Base-by-base conservation (phyloP, 2,329 filamentous ascomycete genomes). In the Capronia coronata region DNA sequence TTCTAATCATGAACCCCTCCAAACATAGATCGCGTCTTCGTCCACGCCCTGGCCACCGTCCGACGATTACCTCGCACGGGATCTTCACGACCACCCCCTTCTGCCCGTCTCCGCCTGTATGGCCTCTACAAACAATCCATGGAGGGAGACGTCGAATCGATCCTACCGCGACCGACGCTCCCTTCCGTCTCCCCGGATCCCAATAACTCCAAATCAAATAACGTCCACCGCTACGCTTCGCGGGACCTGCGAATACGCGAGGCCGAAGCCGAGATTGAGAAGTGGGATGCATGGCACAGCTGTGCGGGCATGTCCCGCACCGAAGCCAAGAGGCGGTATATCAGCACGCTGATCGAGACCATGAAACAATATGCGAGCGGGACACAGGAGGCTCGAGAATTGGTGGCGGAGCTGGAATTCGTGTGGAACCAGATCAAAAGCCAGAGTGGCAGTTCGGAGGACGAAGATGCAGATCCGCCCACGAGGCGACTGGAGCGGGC, bases 121-220 rank as follows among this genome's bases (percentile, higher is more conserved):
- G 93, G 93, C 57, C 78, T 98, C 59, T 98, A 98, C 74, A 98
- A 98, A 67, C 93, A 98, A 70, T 89, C 89, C 55, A 97, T 97
- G 93, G 79, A 98, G 73, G 93, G 93, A 42, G 88, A 98, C 68
- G 90, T 97, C 27, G 86, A 93, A 60, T 87, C 87, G 42, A 88
- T 97, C 43, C 94, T 96, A 84, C 84, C 91, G 62, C 80, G 89
- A 39, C 91, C 93, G 32, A 73, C 72, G 35, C 67, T 43, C 40
- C 57, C 42, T 52, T 45, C 44, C 4, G 47, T 56, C 3, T 56
- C 50, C n/a, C 59, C 55, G 13, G 49, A 55, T 23, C 51, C 52
- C 14, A 53, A 56, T 43, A 49, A 52, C 27, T 43, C 49, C 13
- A 48, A 40, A 25, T 51, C 46, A 30, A 59, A 52, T 35, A 56